These are phyloP conservation scores for Diaporthe sp. DNA, from an alignment of 2,329 filamentous ascomycete species.

Conservation along the genomic window DNA sequence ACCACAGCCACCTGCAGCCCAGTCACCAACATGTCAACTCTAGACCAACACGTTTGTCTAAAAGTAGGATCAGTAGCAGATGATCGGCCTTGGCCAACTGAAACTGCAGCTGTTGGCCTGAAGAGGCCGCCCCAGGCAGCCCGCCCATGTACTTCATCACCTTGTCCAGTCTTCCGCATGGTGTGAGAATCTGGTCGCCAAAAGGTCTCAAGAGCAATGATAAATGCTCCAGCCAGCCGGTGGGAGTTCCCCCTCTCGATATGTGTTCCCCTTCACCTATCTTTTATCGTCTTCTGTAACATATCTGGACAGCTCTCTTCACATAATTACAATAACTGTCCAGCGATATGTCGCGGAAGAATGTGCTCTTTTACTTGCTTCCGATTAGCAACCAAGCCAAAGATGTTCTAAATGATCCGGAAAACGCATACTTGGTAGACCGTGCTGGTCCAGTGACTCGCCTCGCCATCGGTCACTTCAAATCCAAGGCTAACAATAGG, in stretches of 20 bases:
- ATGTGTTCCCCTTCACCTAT: too few relatives aligned
- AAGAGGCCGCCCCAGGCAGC: background rate
- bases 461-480: slow-evolving; percentile 14
- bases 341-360: background rate
- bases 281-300: too few relatives aligned
- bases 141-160: background rate
- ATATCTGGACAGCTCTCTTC: too few relatives aligned
- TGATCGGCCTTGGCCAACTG: background rate
- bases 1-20: background rate
- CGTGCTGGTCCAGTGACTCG: background rate
- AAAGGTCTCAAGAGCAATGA: background rate
- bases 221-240: background rate
- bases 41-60: background rate
- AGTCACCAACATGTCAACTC: background rate
- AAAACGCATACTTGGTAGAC: background rate
- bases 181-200: background rate
- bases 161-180: background rate
- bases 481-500: background rate
- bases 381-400: background rate
- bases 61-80: background rate
- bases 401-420: background rate
- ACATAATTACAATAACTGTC: too few relatives aligned
- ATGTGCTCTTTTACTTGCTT: background rate
- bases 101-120: background rate
- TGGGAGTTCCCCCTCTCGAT: background rate